phyloP scores from a whole-genome alignment of 768 basidiomycete genomes.

The Trametes coccinea region DNA sequence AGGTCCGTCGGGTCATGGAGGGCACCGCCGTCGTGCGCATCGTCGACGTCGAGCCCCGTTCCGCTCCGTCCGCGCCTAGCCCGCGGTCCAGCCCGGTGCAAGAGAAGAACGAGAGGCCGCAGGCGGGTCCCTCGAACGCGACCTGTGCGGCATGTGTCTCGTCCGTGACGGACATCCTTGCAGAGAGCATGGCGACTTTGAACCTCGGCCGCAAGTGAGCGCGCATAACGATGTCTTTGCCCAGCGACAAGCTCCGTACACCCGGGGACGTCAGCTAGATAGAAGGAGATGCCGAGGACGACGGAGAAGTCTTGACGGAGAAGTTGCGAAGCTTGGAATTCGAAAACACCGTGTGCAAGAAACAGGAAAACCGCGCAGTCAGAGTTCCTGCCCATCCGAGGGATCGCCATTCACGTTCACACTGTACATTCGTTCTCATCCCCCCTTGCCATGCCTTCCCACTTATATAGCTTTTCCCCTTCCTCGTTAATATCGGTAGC shows the following conservation, averaged over 20 bases:
- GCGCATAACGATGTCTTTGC: not conserved
- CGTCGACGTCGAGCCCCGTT: constrained; percentile 65
- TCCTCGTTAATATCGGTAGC: constrained; percentile 9
- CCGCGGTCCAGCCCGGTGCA: not conserved
- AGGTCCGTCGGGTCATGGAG: constrained; percentile 78
- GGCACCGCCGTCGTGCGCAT: constrained; percentile 79
- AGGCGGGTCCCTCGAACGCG: not conserved
- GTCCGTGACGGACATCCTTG: constrained; percentile 46
- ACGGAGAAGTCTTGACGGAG: not conserved
- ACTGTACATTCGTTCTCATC: constrained; percentile 3
- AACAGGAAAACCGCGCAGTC: not conserved
- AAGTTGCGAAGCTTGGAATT: not conserved
- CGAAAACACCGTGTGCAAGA: not conserved
- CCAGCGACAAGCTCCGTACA: not conserved
- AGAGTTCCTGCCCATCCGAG: not conserved
- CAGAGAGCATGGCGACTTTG: constrained; percentile 70
- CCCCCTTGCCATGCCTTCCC: not conserved
- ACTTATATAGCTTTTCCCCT: not conserved
- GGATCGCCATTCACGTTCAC: constrained; percentile 8
- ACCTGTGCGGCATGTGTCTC: too few relatives aligned
- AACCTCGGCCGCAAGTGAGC: constrained; percentile 51
- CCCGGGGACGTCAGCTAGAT: not conserved
- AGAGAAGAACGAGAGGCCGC: not conserved
- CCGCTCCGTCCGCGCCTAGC: not conserved
- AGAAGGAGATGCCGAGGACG: not conserved